These are phyloP conservation scores for Medicago ruthenica DNA, from an alignment of 306 rosid genomes.

Conservation along the genomic window DNA sequence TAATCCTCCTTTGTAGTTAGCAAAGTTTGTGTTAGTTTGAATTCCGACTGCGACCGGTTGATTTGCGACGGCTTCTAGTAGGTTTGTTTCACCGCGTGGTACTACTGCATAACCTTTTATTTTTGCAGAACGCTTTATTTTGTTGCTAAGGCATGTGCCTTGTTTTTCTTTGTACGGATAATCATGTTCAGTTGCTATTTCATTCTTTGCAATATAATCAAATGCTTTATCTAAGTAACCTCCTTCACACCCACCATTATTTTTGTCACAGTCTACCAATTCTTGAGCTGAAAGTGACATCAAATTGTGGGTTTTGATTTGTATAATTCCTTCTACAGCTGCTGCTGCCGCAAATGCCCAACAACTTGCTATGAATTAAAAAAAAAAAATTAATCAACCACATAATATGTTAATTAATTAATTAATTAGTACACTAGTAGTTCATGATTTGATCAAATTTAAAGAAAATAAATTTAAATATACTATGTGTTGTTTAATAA, in stretches of 20 bases:
- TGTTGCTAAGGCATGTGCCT: background rate
- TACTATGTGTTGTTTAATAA: too few species aligned
- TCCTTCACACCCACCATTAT: background rate
- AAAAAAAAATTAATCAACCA: too few species aligned
- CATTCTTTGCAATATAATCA: background rate
- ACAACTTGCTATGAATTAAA: background rate
- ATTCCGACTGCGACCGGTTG: background rate
- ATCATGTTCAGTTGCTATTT: background rate
- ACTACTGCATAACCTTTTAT: background rate
- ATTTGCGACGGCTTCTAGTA: background rate
- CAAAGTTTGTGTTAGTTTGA: background rate
- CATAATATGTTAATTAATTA: too few species aligned
- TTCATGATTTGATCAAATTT: too few species aligned
- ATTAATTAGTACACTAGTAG: too few species aligned
- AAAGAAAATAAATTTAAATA: too few species aligned
- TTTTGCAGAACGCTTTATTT: background rate
- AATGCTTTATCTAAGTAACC: background rate
- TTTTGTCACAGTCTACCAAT: background rate
- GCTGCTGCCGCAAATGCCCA: background rate
- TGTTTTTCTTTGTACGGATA: background rate
- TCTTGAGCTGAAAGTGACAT: background rate
- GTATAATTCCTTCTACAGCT: background rate
- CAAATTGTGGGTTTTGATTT: background rate
- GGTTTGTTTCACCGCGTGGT: background rate
- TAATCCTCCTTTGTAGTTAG: background rate